Evolutionary conservation across 345 rosid genomes (phyloP), one percentile per base, ranked within the genome.

Genomic region (Geranium brycei): DNA sequence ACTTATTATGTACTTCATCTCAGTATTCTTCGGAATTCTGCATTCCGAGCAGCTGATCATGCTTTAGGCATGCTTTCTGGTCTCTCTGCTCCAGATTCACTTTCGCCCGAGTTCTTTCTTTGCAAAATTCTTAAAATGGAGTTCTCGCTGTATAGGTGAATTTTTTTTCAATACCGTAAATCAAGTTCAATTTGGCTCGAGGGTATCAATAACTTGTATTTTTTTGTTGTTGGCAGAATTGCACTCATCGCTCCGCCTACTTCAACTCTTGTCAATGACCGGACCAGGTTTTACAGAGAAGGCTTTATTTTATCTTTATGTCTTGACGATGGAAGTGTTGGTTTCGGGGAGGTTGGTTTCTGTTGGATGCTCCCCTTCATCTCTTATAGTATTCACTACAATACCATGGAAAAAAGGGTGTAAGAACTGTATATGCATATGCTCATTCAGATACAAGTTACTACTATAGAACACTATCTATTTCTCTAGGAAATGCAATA

Each of bases 261-360:
- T 65, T 83, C 87, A 38, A 70, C 79, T 69, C 68, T 30, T 53
- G 35, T 67, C 58, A 74, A 69, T 68, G 79, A 71, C 53, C 23
- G 12, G 69, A 65, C 79, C 53, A 69, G 64, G 64, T 78, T 78
- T 63, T 77, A 78, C 65, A 79, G 86, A 71, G 87, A 92, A 78
- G 98, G 98, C 3, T 92, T 81, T 72, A 76, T 89, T 75, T 71
- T 92, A 62, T 83, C 89, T 18, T 66, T 92, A 72, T 81, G 70
- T 78, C 89, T 92, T 68, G 91, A 92, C 66, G 93, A 87, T 82
- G 93, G 95, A 73, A 79, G 79, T 68, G 65, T 79, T 59, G 98
- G 98, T 60, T 78, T 82, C 57, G 98, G 96, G 31, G 98, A 89
- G 96, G 98, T 92, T 68, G 70, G 82, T 72, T 74, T 47, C 68